A percentile compares a stretch with the other conserved stretches of the same genome.
These are phyloP conservation scores for Ophiorrhiza pumila DNA, from an alignment of 257 asterid species.

Conservation along the genomic window DNA sequence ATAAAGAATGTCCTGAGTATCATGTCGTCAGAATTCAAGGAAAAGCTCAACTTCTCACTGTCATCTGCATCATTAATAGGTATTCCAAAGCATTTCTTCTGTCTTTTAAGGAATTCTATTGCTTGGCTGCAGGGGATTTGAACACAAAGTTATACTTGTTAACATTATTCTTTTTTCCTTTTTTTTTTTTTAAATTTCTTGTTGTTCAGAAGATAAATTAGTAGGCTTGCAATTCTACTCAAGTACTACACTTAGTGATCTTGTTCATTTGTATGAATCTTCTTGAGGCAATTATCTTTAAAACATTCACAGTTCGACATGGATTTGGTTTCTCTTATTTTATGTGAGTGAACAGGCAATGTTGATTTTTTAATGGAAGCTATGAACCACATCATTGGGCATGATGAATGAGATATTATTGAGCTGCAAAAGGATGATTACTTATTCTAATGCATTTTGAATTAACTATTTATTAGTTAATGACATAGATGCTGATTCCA, in stretches of 20 bases:
- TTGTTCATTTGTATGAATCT: not conserved
- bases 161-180: not conserved
- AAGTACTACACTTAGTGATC: not conserved
- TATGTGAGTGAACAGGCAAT: not conserved
- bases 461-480: not conserved
- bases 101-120: slow-evolving; percentile 24
- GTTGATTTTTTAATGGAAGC: not conserved
- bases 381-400: not conserved
- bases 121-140: not conserved
- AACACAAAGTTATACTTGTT: not conserved
- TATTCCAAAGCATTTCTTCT: slow-evolving; percentile 28
- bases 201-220: not conserved
- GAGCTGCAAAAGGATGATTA: not conserved
- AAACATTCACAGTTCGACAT: not conserved
- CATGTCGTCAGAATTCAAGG: slow-evolving; percentile 55
- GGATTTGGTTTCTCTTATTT: not conserved
- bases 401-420: not conserved
- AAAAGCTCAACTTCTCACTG: slow-evolving; percentile 48
- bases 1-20: slow-evolving; percentile 59
- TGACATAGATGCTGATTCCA: not conserved
- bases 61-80: slow-evolving; percentile 51
- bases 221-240: too few relatives aligned
- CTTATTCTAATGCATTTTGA: not conserved
- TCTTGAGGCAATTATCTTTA: not conserved
- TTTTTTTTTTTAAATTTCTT: not conserved